Evolutionary conservation across 2,329 filamentous ascomycete species (phyloP).

Genomic region (Chaetothyriales sp.): DNA sequence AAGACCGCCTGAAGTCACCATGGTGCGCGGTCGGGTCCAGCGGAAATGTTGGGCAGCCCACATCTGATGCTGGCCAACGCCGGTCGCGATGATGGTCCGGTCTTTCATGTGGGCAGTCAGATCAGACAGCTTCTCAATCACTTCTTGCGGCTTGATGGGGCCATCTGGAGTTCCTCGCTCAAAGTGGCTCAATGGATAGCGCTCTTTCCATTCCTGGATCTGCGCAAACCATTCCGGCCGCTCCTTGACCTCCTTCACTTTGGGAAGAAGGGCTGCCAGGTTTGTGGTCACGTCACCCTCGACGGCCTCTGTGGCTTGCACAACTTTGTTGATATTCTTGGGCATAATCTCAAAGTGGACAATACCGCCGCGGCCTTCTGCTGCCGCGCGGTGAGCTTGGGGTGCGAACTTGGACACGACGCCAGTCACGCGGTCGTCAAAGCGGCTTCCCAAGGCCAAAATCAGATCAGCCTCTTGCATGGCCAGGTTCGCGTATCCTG

Average conservation of each 20-base stretch:
- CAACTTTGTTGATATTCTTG: slow-evolving; percentile 99
- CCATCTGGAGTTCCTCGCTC: slow-evolving; percentile 63
- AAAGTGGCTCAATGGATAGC: slow-evolving; percentile 73
- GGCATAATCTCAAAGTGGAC: slow-evolving; percentile 97
- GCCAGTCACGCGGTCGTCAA: slow-evolving; percentile 87
- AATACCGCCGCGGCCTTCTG: slow-evolving; percentile 79
- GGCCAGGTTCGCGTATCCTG: slow-evolving; percentile 93
- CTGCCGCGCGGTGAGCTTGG: slow-evolving; percentile 67
- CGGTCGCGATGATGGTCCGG: slow-evolving; percentile 76
- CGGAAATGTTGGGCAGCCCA: slow-evolving; percentile 95
- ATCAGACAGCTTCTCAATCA: slow-evolving; percentile 82
- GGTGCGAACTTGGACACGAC: slow-evolving; percentile 79
- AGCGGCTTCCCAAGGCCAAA: slow-evolving; percentile 82
- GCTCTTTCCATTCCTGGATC: slow-evolving; percentile 80
- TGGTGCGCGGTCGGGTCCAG: slow-evolving; percentile 79
- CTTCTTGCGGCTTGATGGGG: slow-evolving; percentile 82
- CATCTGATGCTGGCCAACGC: slow-evolving; percentile 98
- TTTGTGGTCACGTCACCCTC: slow-evolving; percentile 84
- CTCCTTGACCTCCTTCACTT: slow-evolving; percentile 50
- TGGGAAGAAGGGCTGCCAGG: slow-evolving; percentile 59
- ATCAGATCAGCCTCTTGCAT: slow-evolving; percentile 96
- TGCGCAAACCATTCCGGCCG: slow-evolving; percentile 78
- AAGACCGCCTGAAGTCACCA: slow-evolving; percentile 92
- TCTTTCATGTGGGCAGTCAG: slow-evolving; percentile 69
- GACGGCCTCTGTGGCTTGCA: slow-evolving; percentile 88